Conservation (phyloP, 352 stramenopile genomes). For the Pythium biforme region DNA sequence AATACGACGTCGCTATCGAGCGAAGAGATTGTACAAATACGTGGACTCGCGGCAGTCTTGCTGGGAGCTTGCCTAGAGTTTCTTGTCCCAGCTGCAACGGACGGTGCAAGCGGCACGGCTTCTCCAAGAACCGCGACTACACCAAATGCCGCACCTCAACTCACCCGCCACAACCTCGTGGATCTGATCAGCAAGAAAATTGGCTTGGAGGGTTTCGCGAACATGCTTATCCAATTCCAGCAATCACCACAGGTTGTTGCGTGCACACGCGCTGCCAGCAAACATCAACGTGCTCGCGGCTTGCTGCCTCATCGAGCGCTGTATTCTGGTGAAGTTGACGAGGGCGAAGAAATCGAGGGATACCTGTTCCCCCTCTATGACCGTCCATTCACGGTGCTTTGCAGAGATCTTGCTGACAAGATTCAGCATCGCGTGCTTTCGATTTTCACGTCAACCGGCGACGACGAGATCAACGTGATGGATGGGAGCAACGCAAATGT, state of each 20-base stretch:
- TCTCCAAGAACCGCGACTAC: not conserved
- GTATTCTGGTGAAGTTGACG: conserved; percentile 28
- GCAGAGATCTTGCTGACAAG: conserved; percentile 45
- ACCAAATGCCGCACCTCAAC: not conserved
- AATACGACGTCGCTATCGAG: not conserved
- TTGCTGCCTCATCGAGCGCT: conserved; percentile 37
- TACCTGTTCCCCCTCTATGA: conserved; percentile 77
- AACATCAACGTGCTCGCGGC: conserved; percentile 37
- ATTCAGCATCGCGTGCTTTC: conserved; percentile 67
- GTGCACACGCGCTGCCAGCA: conserved; percentile 40
- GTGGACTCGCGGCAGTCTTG: conserved; percentile 48
- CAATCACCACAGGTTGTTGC: conserved; percentile 47
- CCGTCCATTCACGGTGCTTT: conserved; percentile 49
- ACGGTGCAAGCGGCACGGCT: not conserved
- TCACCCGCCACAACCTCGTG: conserved; percentile 62
- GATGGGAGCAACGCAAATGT: conserved; percentile 1
- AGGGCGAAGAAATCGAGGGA: conserved; percentile 25
- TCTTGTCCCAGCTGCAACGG: conserved; percentile 19
- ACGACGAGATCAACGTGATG: conserved; percentile 19
- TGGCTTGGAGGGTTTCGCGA: conserved; percentile 65
- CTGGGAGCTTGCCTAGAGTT: conserved; percentile 63
- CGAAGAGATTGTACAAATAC: conserved; percentile 34
- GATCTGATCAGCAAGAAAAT: conserved; percentile 65
- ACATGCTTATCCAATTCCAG: conserved; percentile 64
- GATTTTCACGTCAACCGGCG: conserved; percentile 50